phyloP scores from a whole-genome alignment of 805 yeast species.

The Monosporozyma yasuniensis region DNA sequence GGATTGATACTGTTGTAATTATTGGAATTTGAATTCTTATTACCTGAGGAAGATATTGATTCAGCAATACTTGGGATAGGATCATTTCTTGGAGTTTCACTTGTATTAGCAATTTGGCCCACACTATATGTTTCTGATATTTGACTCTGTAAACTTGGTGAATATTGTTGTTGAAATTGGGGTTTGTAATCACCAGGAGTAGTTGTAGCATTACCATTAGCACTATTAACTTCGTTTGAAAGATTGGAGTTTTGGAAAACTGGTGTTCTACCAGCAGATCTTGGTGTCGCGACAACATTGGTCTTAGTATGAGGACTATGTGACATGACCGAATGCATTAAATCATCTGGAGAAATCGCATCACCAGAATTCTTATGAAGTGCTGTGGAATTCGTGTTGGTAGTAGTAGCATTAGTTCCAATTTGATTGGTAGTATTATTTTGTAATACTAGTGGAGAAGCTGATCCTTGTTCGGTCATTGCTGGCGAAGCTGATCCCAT shows the following conservation, averaged over 20 bases:
- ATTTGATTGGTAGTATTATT: neutral
- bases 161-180: conserved; percentile 2
- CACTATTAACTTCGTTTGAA: neutral
- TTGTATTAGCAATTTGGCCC: neutral
- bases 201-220: neutral
- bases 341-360: neutral
- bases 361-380: neutral
- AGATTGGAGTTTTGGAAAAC: neutral
- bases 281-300: neutral
- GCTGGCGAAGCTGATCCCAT: conserved; percentile 5
- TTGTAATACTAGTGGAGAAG: neutral
- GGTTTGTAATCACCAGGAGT: neutral
- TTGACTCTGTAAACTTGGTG: conserved; percentile 4
- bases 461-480: conserved; percentile 8
- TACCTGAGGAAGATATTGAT: neutral
- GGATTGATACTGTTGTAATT: neutral
- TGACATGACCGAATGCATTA: neutral
- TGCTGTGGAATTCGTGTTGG: neutral
- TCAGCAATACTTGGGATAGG: neutral
- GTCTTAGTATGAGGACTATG: neutral
- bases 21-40: neutral
- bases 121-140: conserved; percentile 1
- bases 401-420: neutral
- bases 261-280: conserved; percentile 2
- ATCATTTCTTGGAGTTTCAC: conserved; percentile 3